These are phyloP conservation scores for Eutypa lata DNA, from an alignment of 2,329 filamentous ascomycete species.

Conservation along the genomic window DNA sequence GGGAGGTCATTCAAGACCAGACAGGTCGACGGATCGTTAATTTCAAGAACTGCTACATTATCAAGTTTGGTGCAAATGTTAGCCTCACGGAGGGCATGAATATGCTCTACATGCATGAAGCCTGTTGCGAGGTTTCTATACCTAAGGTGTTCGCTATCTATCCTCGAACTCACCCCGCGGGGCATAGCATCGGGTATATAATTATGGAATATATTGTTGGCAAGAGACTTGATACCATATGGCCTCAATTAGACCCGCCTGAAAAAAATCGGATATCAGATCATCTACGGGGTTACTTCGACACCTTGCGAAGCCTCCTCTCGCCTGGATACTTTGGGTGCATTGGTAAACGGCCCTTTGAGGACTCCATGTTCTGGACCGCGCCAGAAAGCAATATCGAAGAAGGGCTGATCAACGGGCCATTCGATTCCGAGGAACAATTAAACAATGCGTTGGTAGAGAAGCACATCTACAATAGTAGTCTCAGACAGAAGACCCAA, in stretches of 20 bases:
- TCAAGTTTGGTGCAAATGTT: constrained; percentile 14
- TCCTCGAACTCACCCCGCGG: constrained; percentile 4
- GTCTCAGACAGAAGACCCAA: not conserved
- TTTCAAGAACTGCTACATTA: no score
- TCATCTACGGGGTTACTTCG: constrained; percentile 6
- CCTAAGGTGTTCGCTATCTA: constrained; percentile 21
- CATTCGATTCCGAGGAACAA: not conserved
- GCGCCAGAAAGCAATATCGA: not conserved
- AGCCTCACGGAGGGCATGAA: constrained; percentile 15
- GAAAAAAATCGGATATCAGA: constrained; percentile 3
- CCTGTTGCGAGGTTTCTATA: constrained; percentile 10
- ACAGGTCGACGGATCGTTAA: no score
- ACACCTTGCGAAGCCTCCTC: constrained; percentile 5
- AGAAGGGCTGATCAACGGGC: not conserved
- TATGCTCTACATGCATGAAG: constrained; percentile 17
- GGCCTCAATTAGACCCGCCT: not conserved
- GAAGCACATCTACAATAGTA: not conserved
- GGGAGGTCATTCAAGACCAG: no score
- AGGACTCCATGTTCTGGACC: not conserved
- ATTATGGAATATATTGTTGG: no score
- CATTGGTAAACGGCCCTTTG: not conserved
- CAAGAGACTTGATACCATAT: no score
- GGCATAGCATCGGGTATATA: no score
- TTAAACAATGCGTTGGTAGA: not conserved
- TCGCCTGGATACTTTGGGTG: constrained; percentile 3